These are phyloP conservation scores for Pyrus betulifolia DNA, from an alignment of 306 rosid genomes.

Conservation along the genomic window DNA sequence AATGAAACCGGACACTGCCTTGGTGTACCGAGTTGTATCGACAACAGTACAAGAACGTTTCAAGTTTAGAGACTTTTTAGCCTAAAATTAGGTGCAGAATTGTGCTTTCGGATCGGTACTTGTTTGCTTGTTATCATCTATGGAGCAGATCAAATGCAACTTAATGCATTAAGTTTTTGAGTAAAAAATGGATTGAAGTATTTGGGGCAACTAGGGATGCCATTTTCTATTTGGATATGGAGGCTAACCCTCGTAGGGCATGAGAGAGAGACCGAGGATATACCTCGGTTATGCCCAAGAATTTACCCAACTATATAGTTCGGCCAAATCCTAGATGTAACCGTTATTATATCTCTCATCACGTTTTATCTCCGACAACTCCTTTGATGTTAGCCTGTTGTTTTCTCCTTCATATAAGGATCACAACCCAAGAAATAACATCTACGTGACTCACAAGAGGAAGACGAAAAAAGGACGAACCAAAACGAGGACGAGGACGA, in stretches of 20 bases:
- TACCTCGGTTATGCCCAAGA: too few species aligned
- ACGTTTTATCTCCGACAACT: neutral
- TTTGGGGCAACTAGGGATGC: neutral
- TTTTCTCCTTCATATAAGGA: neutral
- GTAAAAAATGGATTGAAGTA: neutral
- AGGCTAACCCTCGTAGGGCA: too few species aligned
- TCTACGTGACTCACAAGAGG: neutral
- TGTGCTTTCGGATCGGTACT: neutral
- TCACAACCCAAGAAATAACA: neutral
- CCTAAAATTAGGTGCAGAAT: neutral
- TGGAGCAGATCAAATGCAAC: neutral
- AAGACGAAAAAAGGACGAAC: neutral
- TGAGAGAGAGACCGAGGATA: too few species aligned
- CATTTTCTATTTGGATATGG: neutral
- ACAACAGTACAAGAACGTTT: neutral
- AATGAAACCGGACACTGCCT: neutral
- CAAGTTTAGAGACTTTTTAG: neutral
- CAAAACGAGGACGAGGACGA: neutral
- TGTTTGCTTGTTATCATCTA: neutral
- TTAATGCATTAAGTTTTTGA: neutral
- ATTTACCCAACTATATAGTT: too few species aligned
- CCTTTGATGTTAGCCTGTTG: neutral
- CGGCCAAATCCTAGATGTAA: too few species aligned
- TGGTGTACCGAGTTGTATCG: neutral
- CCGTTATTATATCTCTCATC: too few species aligned